Percentiles rank a stretch among this genome's conserved stretches.
These are phyloP conservation scores for Rachicladosporium sp. DNA, from an alignment of 2,329 filamentous ascomycete genomes.

Conservation along the genomic window DNA sequence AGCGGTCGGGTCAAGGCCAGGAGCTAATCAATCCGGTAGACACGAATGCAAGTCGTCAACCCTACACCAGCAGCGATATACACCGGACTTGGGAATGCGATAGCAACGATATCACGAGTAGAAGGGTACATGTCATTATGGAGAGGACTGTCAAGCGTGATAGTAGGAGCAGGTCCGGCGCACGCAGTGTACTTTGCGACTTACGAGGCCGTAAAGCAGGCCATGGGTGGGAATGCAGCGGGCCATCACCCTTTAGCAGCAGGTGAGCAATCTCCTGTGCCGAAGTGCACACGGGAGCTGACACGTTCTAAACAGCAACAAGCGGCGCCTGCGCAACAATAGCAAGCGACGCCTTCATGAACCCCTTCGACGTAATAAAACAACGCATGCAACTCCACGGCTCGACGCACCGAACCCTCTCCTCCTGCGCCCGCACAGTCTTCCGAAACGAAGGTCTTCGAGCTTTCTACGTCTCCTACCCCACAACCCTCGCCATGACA, in stretches of 20 bases:
- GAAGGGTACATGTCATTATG: slow-evolving; percentile 88
- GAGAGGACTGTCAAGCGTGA: slow-evolving; percentile 92
- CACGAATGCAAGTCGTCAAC: slow-evolving; percentile 93
- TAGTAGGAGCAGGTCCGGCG: slow-evolving; percentile 92
- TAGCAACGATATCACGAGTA: slow-evolving; percentile 68
- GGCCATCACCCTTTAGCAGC: slow-evolving; percentile 90
- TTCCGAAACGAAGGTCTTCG: slow-evolving; percentile 77
- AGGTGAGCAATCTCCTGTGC: slow-evolving; percentile 40
- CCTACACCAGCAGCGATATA: slow-evolving; percentile 71
- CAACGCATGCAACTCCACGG: slow-evolving; percentile 98
- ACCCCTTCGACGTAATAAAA: slow-evolving; percentile 98
- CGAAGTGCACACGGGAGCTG: slow-evolving; percentile 16
- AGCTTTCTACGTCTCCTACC: slow-evolving; percentile 97
- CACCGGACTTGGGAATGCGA: slow-evolving; percentile 81
- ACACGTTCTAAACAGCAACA: slow-evolving; percentile 48
- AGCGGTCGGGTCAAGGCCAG: slow-evolving; percentile 3
- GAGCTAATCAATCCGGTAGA: slow-evolving; percentile 41
- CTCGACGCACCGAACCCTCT: slow-evolving; percentile 78
- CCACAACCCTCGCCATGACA: slow-evolving; percentile 95
- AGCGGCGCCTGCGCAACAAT: slow-evolving; percentile 93
- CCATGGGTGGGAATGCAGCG: slow-evolving; percentile 81
- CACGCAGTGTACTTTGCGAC: slow-evolving; percentile 98
- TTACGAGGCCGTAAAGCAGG: slow-evolving; percentile 92
- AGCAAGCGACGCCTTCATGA: slow-evolving; percentile 96
- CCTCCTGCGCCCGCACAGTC: slow-evolving; percentile 76